A percentile compares a stretch with the other conserved stretches of the same genome.
Conservation (phyloP, 2,329 filamentous ascomycete genomes). For the Paecilomyces dactylethromorphus region DNA sequence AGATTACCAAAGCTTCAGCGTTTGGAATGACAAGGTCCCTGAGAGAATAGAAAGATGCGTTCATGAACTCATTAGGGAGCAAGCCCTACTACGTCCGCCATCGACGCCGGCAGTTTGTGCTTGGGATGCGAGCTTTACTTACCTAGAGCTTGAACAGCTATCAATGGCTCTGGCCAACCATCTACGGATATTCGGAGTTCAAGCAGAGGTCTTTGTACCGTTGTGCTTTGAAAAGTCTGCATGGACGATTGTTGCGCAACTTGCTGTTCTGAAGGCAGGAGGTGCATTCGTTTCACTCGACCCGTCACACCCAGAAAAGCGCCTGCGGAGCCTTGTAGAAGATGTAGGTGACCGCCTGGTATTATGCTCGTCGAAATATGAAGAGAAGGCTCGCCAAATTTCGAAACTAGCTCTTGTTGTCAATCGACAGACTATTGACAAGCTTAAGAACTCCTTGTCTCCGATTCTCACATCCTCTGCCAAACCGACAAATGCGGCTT, state of each 20-base stretch:
- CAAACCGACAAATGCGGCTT: conserved; percentile 38
- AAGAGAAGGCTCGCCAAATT: conserved; percentile 22
- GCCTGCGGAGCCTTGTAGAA: conserved; percentile 27
- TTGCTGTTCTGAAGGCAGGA: conserved; percentile 36
- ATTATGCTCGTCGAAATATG: conserved; percentile 24
- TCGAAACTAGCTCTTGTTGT: conserved; percentile 21
- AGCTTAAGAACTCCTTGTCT: conserved; percentile 17
- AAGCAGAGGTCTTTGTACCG: conserved; percentile 32
- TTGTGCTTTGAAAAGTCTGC: conserved; percentile 39
- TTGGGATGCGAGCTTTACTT: conserved; percentile 32
- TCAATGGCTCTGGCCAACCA: conserved; percentile 30
- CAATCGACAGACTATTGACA: conserved; percentile 17
- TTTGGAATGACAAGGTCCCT: conserved; percentile 27
- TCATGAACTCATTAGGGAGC: conserved; percentile 30
- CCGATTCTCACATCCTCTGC: conserved; percentile 8
- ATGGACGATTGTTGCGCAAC: conserved; percentile 35
- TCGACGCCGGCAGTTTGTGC: conserved; percentile 24
- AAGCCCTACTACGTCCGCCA: conserved; percentile 13
- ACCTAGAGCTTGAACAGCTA: conserved; percentile 30
- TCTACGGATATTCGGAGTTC: conserved; percentile 31
- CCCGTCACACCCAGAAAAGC: conserved; percentile 31
- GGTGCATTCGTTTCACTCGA: conserved; percentile 37
- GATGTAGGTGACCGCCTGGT: conserved; percentile 28
- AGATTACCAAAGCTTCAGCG: conserved; percentile 22
- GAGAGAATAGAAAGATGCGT: conserved; percentile 24